Conservation (phyloP, 331 rosid genomes). For the Dryas integrifolia region DNA sequence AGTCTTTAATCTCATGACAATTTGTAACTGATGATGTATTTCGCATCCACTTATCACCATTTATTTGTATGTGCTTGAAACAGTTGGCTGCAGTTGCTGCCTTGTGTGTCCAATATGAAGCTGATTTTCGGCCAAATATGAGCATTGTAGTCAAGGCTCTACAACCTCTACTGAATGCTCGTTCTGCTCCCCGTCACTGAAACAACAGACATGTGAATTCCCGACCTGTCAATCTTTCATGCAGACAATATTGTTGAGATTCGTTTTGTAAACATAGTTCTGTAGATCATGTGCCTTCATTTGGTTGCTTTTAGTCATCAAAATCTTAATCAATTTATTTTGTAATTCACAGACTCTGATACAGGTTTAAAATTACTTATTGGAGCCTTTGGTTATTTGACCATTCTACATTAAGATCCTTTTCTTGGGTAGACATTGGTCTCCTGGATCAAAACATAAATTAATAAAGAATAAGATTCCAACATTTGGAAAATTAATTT, state of each 20-base stretch:
- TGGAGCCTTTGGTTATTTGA: not conserved
- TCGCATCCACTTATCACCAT: not conserved
- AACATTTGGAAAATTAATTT: too few relatives aligned
- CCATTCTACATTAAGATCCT: not conserved
- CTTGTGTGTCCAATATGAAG: slow-evolving; percentile 87
- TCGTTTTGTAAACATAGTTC: slow-evolving; percentile 10
- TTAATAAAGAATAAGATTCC: not conserved
- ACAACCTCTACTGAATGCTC: slow-evolving; percentile 65
- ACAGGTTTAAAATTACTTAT: slow-evolving; percentile 7
- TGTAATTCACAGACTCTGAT: slow-evolving; percentile 25
- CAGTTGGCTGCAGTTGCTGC: slow-evolving; percentile 96
- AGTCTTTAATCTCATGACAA: not conserved
- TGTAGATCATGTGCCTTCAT: slow-evolving; percentile 11
- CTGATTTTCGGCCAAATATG: slow-evolving; percentile 89
- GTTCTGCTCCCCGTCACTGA: slow-evolving; percentile 45
- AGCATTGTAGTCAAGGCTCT: slow-evolving; percentile 88
- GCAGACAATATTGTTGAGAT: slow-evolving; percentile 14
- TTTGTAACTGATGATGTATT: not conserved
- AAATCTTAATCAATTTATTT: slow-evolving; percentile 8
- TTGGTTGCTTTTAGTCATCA: not conserved
- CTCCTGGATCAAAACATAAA: not conserved
- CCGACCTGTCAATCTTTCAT: slow-evolving; percentile 23
- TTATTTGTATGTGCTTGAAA: slow-evolving; percentile 1
- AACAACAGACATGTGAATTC: slow-evolving; percentile 42
- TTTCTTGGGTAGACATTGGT: not conserved